A percentile compares a stretch with the other conserved stretches of the same genome.
Evolutionary conservation across 2,329 filamentous ascomycete species (phyloP).

Genomic region (Sporothrix brasiliensis): DNA sequence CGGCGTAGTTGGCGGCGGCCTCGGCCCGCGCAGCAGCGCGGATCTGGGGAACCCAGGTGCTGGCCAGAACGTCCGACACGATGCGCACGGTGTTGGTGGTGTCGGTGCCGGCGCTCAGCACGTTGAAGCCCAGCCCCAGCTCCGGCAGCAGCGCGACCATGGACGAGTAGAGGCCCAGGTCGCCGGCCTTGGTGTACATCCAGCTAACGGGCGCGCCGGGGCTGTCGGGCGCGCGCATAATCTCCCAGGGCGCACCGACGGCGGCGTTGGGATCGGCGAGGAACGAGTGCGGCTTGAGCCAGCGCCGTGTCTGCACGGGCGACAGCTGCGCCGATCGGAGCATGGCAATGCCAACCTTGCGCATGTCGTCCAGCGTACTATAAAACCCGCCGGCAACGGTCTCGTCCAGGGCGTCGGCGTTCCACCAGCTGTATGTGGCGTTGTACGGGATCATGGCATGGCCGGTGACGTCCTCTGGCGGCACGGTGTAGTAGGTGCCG

Average conservation of each 20-base stretch:
- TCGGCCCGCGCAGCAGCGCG: constrained; percentile 20
- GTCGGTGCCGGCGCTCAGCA: constrained; percentile 42
- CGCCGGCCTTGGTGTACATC: constrained; percentile 55
- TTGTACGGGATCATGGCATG: constrained; percentile 36
- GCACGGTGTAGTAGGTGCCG: constrained; percentile 38
- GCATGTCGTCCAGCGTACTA: constrained; percentile 44
- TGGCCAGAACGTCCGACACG: constrained; percentile 10
- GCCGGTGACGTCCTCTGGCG: constrained; percentile 35
- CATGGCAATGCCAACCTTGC: constrained; percentile 49
- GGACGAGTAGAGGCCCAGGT: constrained; percentile 48
- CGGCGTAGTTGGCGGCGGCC: constrained; percentile 1
- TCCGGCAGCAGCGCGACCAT: constrained; percentile 50
- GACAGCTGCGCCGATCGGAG: constrained; percentile 48
- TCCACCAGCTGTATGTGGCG: constrained; percentile 37
- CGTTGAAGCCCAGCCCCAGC: constrained; percentile 48
- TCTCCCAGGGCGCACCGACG: constrained; percentile 54
- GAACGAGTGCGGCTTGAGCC: constrained; percentile 50
- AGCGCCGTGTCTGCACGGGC: constrained; percentile 46
- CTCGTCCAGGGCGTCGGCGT: constrained; percentile 38
- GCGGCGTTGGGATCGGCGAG: constrained; percentile 38
- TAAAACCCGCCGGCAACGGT: constrained; percentile 34
- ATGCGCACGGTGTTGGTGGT: constrained; percentile 27
- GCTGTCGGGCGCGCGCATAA: constrained; percentile 45
- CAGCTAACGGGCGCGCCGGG: constrained; percentile 43
- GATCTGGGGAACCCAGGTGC: constrained; percentile 19